Evolutionary conservation across 2,329 filamentous ascomycete species (phyloP), one percentile per base, ranked within the genome.

Genomic region (Cercospora brassicicola): DNA sequence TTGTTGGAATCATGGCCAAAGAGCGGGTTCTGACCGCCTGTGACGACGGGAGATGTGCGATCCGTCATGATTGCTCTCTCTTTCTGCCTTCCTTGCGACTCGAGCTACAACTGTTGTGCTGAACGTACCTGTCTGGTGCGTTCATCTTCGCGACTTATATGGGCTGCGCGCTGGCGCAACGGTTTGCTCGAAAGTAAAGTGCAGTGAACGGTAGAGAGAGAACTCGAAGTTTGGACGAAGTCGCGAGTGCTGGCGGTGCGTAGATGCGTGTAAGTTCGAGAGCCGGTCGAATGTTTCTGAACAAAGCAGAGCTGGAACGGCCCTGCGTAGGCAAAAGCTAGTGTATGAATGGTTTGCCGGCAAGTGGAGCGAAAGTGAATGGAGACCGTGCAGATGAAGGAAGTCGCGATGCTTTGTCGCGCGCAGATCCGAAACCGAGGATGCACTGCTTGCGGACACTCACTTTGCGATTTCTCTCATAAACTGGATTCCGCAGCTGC

Each of bases 41-140:
- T 62, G 59, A 65, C 23, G 51, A 36, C 45, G n/a, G 66, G 55
- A 53, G 65, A n/a, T 15, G 64, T 68, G 66, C 64, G 60, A 48
- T 66, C 63, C 59, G 61, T 62, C 67, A 64, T 71, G 56, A 26
- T 70, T 59, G 51, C 57, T 56, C 15, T 55, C 51, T 67, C 55
- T n/a, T 53, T 51, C 59, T 59, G 33, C 42, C 66, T 51, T 30
- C 15, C 5, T 28, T 55, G 48, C 48, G 23, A 28, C 7, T 26
- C 8, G 11, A 9, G 13, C 10, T 2, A 26, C 7, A 15, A 28
- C 13, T 55, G 55, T 60, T 45, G 51, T 57, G 48, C 39, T 61
- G 45, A 6, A 78, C 81, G 78, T 80, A 87, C 85, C 83, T 81
- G 71, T 84, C 83, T 73, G 83, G 83, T 18, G 83, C 83, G 78